Base-by-base conservation (phyloP, 169 alveolate genomes). In the Plasmodium billcollinsi region DNA sequence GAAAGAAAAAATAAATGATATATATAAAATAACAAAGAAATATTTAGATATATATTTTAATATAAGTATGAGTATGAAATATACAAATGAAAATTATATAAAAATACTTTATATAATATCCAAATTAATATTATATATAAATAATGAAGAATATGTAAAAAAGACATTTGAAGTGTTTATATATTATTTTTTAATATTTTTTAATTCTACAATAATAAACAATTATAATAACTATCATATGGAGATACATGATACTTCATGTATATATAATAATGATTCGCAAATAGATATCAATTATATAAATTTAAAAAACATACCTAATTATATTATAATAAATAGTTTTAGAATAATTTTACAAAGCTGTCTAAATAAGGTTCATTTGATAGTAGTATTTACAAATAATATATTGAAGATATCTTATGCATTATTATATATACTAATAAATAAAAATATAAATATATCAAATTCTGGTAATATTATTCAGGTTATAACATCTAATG, bases 71-170 rank as follows among this genome's bases (percentile, higher is more conserved):
- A 73, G 12, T 18, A 45, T 86, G 70, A 72, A 86, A 66, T 73
- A 62, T 61, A 62, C 18, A 39, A 61, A 65, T 66, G 92, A 86
- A 45, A 72, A 71, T 65, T 86, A 86, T 47, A 20, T 12, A 3
- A 86, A 73, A 54, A 11, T 72, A 12, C 88, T 86, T 47, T 86
- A 86, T 65, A 62, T 86, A 52, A 65, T 86, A 24, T 86, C 92
- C 0, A 86, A 72, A 54, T 14, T 86, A 39, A 2, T 71, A 18
- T 67, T 86, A 29, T 86, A 72, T 61, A 29, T 71, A 86, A 86
- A 49, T 73, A 73, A 71, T 45, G 88, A 86, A 9, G 92, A 86
- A 24, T 14, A 26, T 65, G 71, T 54, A n/a, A 86, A 62, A 54
- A 50, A 72, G 26, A 66, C 67, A 56, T 8, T 86, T 26, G 88